A percentile compares a stretch with the other conserved stretches of the same genome.
These are phyloP conservation scores for Scheffersomyces segobiensis DNA, from an alignment of 1,139 yeast genomes.

Conservation along the genomic window DNA sequence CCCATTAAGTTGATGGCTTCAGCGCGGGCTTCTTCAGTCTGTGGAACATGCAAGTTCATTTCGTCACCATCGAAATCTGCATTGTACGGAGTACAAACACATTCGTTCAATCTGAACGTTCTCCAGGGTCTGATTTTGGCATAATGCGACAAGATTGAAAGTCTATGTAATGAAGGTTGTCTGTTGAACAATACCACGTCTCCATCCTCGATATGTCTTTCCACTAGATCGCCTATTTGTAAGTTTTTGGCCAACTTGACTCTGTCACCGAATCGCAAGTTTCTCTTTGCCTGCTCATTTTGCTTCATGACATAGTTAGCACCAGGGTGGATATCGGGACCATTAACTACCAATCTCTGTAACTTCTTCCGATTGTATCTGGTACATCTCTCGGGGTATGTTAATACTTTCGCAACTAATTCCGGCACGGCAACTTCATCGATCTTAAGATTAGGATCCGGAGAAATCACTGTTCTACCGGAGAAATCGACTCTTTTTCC, in stretches of 20 bases:
- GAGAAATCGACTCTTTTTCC: constrained; percentile 99
- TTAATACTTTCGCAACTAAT: constrained; percentile 89
- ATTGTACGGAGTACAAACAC: constrained; percentile 99
- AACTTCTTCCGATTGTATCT: constrained; percentile 80
- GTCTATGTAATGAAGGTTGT: constrained; percentile 95
- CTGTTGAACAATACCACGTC: constrained; percentile 94
- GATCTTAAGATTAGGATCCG: constrained; percentile 92
- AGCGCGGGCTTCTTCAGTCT: constrained; percentile 97
- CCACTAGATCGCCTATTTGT: constrained; percentile 91
- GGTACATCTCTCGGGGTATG: constrained; percentile 94
- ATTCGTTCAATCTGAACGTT: constrained; percentile 93
- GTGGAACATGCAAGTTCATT: constrained; percentile 98
- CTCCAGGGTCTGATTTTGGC: constrained; percentile 98
- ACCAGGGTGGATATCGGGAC: constrained; percentile 92
- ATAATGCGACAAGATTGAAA: constrained; percentile 91
- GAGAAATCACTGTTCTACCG: constrained; percentile 97
- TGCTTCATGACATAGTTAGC: constrained; percentile 88
- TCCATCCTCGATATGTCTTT: constrained; percentile 96
- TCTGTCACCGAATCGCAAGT: constrained; percentile 86
- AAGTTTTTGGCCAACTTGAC: constrained; percentile 73
- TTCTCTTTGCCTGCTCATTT: constrained; percentile 83
- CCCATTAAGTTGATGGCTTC: constrained; percentile 99
- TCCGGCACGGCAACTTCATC: constrained; percentile 99
- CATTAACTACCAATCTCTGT: constrained; percentile 71
- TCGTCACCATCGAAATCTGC: constrained; percentile 99